Evolutionary conservation across 768 basidiomycete species (phyloP).

Genomic region (Tricholoma saponaceum): DNA sequence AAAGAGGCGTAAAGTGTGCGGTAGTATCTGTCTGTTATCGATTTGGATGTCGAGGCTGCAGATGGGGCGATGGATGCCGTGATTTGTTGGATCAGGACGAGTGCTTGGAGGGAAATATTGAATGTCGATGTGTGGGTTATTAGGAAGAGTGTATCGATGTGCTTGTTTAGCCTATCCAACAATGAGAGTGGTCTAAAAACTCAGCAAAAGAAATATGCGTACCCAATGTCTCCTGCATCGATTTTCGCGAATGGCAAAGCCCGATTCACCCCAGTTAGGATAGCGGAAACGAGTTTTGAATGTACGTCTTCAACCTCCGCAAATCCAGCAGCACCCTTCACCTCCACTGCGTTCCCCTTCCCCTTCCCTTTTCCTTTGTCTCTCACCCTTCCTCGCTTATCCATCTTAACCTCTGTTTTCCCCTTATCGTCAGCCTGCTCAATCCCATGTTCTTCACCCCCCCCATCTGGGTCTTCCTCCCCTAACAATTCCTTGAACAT

Average conservation of each 20-base stretch:
- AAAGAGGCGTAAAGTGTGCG: constrained; percentile 89
- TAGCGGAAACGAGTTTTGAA: constrained; percentile 82
- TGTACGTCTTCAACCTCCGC: constrained; percentile 74
- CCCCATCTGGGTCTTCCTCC: constrained; percentile 33
- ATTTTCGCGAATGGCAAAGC: constrained; percentile 90
- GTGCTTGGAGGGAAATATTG: constrained; percentile 92
- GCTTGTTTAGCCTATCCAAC: constrained; percentile 62
- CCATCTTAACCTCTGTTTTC: constrained; percentile 28
- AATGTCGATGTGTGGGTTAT: constrained; percentile 96
- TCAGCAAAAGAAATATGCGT: constrained; percentile 18
- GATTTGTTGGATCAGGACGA: constrained; percentile 86
- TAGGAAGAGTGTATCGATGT: constrained; percentile 90
- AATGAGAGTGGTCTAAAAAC: background rate
- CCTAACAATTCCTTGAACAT: constrained; percentile 88
- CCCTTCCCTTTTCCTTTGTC: constrained; percentile 31
- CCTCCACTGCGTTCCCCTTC: constrained; percentile 32
- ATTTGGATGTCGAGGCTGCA: constrained; percentile 38
- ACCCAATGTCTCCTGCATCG: constrained; percentile 65
- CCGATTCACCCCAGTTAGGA: constrained; percentile 92
- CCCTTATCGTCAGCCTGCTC: constrained; percentile 27
- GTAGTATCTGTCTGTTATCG: constrained; percentile 65
- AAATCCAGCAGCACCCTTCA: constrained; percentile 62
- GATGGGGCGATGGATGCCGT: constrained; percentile 45
- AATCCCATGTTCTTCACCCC: constrained; percentile 24
- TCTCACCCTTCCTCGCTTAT: constrained; percentile 6